Evolutionary conservation across 495 filamentous ascomycete genomes (phyloP), one percentile per base, ranked within the genome.

Genomic region (Hypomontagnella monticulosa): DNA sequence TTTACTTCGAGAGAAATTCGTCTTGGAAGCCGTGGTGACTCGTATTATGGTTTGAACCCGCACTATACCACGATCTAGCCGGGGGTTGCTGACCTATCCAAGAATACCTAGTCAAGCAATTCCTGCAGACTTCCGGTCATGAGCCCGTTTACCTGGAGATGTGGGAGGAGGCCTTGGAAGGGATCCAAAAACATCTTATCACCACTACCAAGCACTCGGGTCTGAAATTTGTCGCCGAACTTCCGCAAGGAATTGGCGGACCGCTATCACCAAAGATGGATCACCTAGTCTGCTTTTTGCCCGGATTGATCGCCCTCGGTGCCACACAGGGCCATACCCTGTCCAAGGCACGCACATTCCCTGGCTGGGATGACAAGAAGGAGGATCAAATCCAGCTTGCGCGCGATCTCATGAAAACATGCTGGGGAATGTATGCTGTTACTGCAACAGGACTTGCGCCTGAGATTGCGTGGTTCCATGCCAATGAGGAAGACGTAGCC

Each of bases 31-130:
- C 81, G 90, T 49, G 91, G 90, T 37, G 91, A 93, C 70, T 90
- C 87, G 8, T 93, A 93, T 66, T 93, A 93, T 74, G 65, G 65
- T 68, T 44, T 12, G 19, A 46, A 5, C 23, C 40, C 12, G 9
- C 48, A 16, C 40, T 27, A 49, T 43, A 55, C 9, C 42, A 40
- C 19, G 9, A 59, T 49, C 4, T 46, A 50, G 33, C 11, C 50
- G 9, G 27, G 19, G 15, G 19, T 51, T 42, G 36, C 62, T 67
- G 46, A 67, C 51, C 3, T 46, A 20, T 51, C 36, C 9, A 55
- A 68, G 87, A 93, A 75, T 92, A 91, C 69, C 83, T 91, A 37
- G 86, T 93, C 72, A 93, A 93, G 73, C 89, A 93, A 70, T 91
- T 89, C 67, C 80, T 89, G 1, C 91, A 93, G 70, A 93, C 91